A percentile compares a stretch with the other conserved stretches of the same genome.
These are phyloP conservation scores for Silybum marianum DNA, from an alignment of 129 eudicot species.

Conservation along the genomic window DNA sequence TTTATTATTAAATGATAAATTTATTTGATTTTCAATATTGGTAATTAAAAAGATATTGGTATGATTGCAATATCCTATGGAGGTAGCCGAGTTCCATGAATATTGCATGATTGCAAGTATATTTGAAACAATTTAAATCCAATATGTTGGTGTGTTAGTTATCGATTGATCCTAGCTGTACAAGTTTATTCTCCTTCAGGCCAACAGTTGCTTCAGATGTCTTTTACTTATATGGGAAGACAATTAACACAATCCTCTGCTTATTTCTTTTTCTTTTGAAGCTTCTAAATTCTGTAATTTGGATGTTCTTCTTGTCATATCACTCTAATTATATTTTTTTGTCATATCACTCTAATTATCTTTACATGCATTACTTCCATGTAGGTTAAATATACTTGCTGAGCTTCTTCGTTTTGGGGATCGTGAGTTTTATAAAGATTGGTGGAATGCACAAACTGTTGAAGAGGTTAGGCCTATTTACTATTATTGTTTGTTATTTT, in stretches of 20 bases:
- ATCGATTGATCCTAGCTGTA: background rate
- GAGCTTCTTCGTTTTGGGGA: conserved; percentile 98
- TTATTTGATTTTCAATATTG: no score
- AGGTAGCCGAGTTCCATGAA: background rate
- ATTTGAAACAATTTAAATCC: background rate
- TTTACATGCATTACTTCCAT: conserved; percentile 22
- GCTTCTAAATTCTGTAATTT: background rate
- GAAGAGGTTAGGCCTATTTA: conserved; percentile 70
- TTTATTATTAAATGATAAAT: no score
- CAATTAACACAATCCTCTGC: background rate
- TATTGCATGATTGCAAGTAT: background rate
- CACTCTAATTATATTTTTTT: no score
- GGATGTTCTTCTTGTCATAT: background rate
- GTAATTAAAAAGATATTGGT: background rate
- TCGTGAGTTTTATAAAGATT: conserved; percentile 98
- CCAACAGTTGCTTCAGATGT: background rate
- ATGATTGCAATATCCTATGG: background rate
- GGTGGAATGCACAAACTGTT: conserved; percentile 98
- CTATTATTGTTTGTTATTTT: background rate
- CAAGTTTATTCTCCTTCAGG: background rate
- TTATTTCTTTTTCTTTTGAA: background rate
- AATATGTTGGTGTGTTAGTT: background rate
- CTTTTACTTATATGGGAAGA: background rate
- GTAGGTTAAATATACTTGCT: conserved; percentile 92
- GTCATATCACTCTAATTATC: no score